A percentile compares a stretch with the other conserved stretches of the same genome.
These are phyloP conservation scores for Magnaporthiopsis poae DNA, from an alignment of 2,329 filamentous ascomycete species.

Conservation along the genomic window DNA sequence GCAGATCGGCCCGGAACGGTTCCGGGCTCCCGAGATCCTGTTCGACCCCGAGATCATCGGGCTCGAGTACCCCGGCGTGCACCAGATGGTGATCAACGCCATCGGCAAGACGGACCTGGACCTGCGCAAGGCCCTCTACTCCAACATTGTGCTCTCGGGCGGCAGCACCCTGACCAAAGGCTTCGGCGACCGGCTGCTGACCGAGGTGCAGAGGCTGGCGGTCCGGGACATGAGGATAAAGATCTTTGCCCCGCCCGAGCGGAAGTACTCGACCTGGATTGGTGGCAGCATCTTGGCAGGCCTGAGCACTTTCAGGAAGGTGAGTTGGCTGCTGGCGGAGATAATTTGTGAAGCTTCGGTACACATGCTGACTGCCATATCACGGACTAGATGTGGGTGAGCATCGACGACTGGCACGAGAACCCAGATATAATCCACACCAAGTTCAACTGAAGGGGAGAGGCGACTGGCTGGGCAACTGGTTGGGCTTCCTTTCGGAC, in stretches of 20 bases:
- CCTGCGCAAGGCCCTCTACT: slow-evolving; percentile 83
- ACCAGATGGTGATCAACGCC: slow-evolving; percentile 94
- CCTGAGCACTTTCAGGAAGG: slow-evolving; percentile 96
- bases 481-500: no score
- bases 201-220: slow-evolving; percentile 83
- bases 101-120: slow-evolving; percentile 94
- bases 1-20: slow-evolving; percentile 83
- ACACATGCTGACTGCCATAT: neutral
- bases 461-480: no score
- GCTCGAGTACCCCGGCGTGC: slow-evolving; percentile 89
- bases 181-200: slow-evolving; percentile 83
- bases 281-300: slow-evolving; percentile 94
- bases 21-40: slow-evolving; percentile 90
- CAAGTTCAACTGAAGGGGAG: slow-evolving; percentile 65
- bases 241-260: slow-evolving; percentile 93
- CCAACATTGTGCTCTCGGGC: slow-evolving; percentile 93
- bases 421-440: slow-evolving; percentile 98
- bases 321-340: slow-evolving; percentile 41
- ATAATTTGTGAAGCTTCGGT: no score
- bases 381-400: slow-evolving; percentile 84
- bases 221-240: slow-evolving; percentile 99
- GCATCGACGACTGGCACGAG: slow-evolving; percentile 98
- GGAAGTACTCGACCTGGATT: slow-evolving; percentile 99
- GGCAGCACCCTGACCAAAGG: slow-evolving; percentile 94
- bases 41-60: slow-evolving; percentile 97